A percentile compares a stretch with the other conserved stretches of the same genome.
Conservation (phyloP, 257 asterid species). For the Petrea volubilis region DNA sequence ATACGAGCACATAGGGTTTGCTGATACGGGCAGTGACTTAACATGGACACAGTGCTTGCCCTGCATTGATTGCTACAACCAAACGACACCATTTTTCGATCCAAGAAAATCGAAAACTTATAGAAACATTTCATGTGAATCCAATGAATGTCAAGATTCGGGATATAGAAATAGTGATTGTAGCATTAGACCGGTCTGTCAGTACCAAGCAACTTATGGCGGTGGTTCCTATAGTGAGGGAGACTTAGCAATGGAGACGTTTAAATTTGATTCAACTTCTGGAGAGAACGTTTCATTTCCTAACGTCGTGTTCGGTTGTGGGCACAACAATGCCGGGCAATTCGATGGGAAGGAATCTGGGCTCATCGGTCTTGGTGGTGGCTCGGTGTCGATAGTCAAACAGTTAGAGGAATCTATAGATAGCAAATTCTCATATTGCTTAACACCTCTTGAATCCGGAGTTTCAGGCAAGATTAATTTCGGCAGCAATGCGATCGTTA, state of each 20-base stretch:
- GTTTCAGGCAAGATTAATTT: conserved; percentile 46
- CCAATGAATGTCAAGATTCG: conserved; percentile 22
- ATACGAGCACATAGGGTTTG: conserved; percentile 20
- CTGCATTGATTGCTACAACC: conserved; percentile 43
- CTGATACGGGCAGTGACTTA: conserved; percentile 57
- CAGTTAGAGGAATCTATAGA: conserved; percentile 31
- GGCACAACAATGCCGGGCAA: conserved; percentile 36
- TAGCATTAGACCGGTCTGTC: conserved; percentile 16
- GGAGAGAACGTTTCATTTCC: conserved; percentile 30
- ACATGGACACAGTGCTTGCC: conserved; percentile 59
- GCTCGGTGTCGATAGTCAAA: conserved; percentile 40
- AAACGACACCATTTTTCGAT: conserved; percentile 46
- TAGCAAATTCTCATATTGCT: conserved; percentile 54
- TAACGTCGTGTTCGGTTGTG: conserved; percentile 52
- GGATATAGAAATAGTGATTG: not conserved
- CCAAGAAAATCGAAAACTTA: conserved; percentile 25
- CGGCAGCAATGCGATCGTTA: conserved; percentile 35
- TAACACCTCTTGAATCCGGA: conserved; percentile 15
- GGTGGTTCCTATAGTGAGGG: conserved; percentile 39
- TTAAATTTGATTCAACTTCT: conserved; percentile 31
- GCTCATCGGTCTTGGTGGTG: conserved; percentile 57
- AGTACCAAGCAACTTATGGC: conserved; percentile 33
- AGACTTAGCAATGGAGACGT: conserved; percentile 43
- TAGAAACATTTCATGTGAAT: conserved; percentile 28
- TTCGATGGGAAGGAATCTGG: conserved; percentile 36